These are phyloP conservation scores for Colletotrichum filicis DNA, from an alignment of 2,329 filamentous ascomycete genomes.

Conservation along the genomic window DNA sequence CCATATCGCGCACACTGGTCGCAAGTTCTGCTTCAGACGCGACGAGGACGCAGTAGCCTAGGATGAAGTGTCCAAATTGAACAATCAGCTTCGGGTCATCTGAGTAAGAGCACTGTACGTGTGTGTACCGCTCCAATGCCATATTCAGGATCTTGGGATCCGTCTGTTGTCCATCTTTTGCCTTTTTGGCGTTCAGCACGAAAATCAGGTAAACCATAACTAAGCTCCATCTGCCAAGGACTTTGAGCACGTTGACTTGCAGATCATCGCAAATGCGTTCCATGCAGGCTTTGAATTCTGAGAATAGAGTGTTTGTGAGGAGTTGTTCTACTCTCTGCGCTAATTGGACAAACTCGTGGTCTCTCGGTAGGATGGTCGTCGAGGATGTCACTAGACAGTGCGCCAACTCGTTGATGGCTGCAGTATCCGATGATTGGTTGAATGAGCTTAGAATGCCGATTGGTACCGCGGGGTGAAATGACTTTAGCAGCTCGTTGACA, in stretches of 20 bases:
- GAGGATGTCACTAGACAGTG: background rate
- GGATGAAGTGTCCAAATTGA: slow-evolving; percentile 13
- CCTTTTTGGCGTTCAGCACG: slow-evolving; percentile 16
- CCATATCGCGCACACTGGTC: slow-evolving; percentile 5
- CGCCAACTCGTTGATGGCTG: background rate
- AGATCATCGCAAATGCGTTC: slow-evolving; percentile 11
- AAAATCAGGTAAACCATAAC: slow-evolving; percentile 13
- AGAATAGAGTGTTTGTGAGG: background rate
- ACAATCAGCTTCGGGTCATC: slow-evolving; percentile 6
- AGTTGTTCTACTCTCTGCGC: background rate
- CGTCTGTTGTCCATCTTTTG: background rate
- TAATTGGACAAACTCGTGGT: slow-evolving; percentile 4
- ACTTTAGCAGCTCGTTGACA: background rate
- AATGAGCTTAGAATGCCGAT: slow-evolving; percentile 20
- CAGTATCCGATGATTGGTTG: background rate
- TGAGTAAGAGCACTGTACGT: background rate
- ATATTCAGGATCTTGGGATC: slow-evolving; percentile 4
- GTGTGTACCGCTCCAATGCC: background rate
- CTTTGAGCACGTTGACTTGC: background rate
- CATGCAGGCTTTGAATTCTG: background rate
- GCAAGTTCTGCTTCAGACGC: background rate
- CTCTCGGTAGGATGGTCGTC: background rate
- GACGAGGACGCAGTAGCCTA: slow-evolving; percentile 6
- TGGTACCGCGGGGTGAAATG: slow-evolving; percentile 1
- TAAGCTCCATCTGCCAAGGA: slow-evolving; percentile 4